Conservation (phyloP, 2,329 filamentous ascomycete genomes). For the Hypoxylon sp. region DNA sequence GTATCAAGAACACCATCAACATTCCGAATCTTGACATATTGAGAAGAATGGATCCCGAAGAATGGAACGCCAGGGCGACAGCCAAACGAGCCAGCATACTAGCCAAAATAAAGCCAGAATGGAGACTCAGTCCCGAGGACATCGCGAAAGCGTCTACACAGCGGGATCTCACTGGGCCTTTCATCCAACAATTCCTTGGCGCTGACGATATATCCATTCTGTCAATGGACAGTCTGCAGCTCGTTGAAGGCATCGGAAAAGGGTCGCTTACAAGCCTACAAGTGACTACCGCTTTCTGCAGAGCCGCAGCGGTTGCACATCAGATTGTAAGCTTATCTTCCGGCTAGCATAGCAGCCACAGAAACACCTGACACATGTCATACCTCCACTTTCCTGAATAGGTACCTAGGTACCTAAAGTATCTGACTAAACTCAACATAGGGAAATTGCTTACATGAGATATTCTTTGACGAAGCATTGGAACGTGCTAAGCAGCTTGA, state of each 20-base stretch:
- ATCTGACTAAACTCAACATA: background rate
- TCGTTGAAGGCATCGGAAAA: conserved; percentile 10
- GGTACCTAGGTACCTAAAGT: background rate
- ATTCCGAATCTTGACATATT: background rate
- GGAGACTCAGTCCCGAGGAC: conserved; percentile 14
- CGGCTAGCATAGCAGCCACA: background rate
- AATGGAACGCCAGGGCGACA: conserved; percentile 9
- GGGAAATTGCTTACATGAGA: conserved; percentile 54
- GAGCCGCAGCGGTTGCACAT: conserved; percentile 63
- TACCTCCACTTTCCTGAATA: background rate
- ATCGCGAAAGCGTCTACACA: conserved; percentile 6
- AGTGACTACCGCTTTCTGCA: conserved; percentile 60
- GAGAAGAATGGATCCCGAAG: conserved; percentile 1
- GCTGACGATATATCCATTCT: conserved; percentile 15
- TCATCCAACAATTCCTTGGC: conserved; percentile 16
- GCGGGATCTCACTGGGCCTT: conserved; percentile 20
- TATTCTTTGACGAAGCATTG: conserved; percentile 50
- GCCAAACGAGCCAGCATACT: conserved; percentile 11
- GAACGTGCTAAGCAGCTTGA: conserved; percentile 60
- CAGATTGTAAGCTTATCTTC: conserved; percentile 55
- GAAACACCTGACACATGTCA: background rate
- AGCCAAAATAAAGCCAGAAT: conserved; percentile 11
- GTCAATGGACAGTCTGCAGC: conserved; percentile 17
- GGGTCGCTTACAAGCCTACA: conserved; percentile 38
- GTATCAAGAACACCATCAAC: background rate